Percentiles rank a stretch among this genome's conserved stretches.
Evolutionary conservation across 129 eudicot genomes (phyloP).

Genomic region (Flaveria sonorensis): DNA sequence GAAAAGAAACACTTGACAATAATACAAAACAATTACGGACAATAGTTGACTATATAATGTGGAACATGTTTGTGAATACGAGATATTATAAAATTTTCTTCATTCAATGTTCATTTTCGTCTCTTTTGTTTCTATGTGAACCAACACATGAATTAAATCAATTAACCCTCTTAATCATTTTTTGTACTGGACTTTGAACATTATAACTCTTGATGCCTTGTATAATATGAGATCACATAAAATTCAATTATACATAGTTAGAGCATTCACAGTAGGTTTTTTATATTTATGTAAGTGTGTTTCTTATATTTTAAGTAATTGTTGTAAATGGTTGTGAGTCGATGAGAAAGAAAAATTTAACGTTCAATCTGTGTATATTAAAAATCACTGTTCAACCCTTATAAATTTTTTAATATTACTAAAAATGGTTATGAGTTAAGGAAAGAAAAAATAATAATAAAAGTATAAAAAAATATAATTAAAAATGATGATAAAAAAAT

Average conservation of each 20-base stretch:
- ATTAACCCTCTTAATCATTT: background rate
- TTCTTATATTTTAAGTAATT: too few relatives aligned
- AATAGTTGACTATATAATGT: background rate
- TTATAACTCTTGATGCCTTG: background rate
- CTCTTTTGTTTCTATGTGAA: constrained; percentile 14
- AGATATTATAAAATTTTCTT: background rate
- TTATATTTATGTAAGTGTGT: too few relatives aligned
- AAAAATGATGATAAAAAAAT: too few relatives aligned
- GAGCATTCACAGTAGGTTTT: too few relatives aligned
- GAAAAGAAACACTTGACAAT: background rate
- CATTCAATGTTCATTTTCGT: background rate
- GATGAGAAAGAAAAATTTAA: too few relatives aligned
- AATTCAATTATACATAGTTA: background rate
- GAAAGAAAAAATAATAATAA: too few relatives aligned
- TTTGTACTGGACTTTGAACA: background rate
- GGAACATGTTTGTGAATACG: constrained; percentile 1
- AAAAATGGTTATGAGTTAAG: too few relatives aligned
- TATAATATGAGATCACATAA: background rate
- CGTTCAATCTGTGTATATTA: too few relatives aligned
- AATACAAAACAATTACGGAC: background rate
- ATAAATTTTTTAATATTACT: too few relatives aligned
- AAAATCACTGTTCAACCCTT: too few relatives aligned
- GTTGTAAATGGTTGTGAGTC: too few relatives aligned
- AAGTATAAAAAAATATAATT: too few relatives aligned
- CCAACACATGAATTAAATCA: background rate